Percentiles rank a stretch among this genome's conserved stretches.
These are phyloP conservation scores for Rubus idaeus DNA, from an alignment of 306 rosid species.

Conservation along the genomic window DNA sequence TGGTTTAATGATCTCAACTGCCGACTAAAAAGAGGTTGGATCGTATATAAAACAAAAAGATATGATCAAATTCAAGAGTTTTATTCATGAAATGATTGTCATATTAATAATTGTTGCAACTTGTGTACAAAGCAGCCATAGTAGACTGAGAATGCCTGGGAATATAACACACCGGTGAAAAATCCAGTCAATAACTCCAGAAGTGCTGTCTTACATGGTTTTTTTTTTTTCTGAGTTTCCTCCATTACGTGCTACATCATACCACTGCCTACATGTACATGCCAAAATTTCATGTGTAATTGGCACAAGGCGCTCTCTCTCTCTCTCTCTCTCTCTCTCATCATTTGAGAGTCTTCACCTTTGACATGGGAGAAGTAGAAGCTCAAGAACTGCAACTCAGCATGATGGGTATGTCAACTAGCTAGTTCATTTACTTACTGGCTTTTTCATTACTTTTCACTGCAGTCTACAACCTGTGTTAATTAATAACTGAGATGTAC, in stretches of 20 bases:
- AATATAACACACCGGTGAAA: too few species aligned
- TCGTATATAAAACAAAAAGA: background rate
- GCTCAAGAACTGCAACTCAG: constrained; percentile 23
- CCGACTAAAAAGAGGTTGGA: background rate
- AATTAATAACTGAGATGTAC: background rate
- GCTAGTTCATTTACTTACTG: background rate
- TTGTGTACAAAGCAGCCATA: background rate
- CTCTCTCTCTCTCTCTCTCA: background rate
- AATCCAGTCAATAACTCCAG: too few species aligned
- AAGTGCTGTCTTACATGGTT: too few species aligned
- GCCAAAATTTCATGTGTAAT: background rate
- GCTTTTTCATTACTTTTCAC: background rate
- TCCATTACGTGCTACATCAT: background rate
- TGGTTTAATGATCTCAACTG: background rate
- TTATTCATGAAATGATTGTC: background rate
- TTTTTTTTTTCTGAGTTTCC: background rate
- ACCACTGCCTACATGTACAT: background rate
- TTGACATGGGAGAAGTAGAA: constrained; percentile 22
- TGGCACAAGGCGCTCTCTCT: background rate
- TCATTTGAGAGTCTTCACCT: background rate
- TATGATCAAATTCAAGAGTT: background rate
- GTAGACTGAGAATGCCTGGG: background rate
- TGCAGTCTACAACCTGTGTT: background rate
- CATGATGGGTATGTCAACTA: constrained; percentile 20
- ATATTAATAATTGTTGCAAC: background rate